Evolutionary conservation across 495 filamentous ascomycete species (phyloP), one percentile per base, ranked within the genome.

Genomic region (Bacidia rubella): DNA sequence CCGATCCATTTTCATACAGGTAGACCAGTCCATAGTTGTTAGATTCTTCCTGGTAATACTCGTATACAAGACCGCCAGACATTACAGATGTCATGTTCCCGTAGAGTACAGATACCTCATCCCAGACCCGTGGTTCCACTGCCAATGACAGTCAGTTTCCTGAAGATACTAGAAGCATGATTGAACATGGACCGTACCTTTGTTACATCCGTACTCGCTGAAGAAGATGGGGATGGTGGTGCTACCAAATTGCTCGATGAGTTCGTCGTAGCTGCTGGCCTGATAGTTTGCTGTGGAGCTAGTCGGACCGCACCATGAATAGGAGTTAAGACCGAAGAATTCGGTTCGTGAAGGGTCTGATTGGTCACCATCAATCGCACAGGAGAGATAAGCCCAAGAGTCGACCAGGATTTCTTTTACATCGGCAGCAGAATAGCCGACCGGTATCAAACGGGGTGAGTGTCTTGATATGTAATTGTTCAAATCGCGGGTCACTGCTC

Each of bases 191-290:
- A 90, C 89, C 35, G 69, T 67, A 25, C 82, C 79, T 22, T 76
- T 70, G 75, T 95, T 97, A 77, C 92, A 98, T 55, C 92, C 92
- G 55, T 85, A 97, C 68, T 98, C 92, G 59, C 86, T 90, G 75
- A 93, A 95, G 79, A 97, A 95, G 51, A 96, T 77, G 20, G 90
- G 90, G 49, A 95, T 74, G 26, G 81, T 82, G 51, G 77, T 81
- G 56, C 76, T 76, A 49, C 66, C 64, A 71, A 97, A 93, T 60
- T 82, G 75, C 9, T 70, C 63, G 40, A 85, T 79, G 2, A 97
- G 72, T 12, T 70, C 66, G 64, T 93, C 70, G 67, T 88, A 97
- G 55, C 80, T 74, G 2, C 82, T 78, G 44, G 74, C 76, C 32
- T 74, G 67, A 74, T 81, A 92, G 55, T 70, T 77, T 48, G 85